Evolutionary conservation across 202 grass and related monocot genomes (phyloP), one percentile per base, ranked within the genome.

Genomic region (Alloteropsis angusta): DNA sequence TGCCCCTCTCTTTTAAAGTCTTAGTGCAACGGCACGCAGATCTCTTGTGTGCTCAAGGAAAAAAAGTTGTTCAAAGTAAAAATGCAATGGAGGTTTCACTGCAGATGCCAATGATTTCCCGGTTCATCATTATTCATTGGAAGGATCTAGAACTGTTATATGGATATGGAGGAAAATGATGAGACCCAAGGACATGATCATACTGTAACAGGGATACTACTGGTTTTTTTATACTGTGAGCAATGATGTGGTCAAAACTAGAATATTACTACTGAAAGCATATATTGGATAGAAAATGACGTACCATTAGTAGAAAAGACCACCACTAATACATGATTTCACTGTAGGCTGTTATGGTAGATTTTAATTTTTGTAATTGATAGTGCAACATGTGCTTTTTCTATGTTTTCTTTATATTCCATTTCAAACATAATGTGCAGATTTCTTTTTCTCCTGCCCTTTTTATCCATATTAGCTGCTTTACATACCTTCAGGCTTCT

Each of bases 401-500:
- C 14, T 17, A 26, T 18, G 25, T 25, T 65, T 17, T 35, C 12
- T 43, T 45, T 22, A 61, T 56, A 71, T 71, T 80, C 53, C 25
- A 67, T 21, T 17, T 50, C 42, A 61, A 80, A 71, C 4, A 38
- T 60, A 32, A 19, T 66, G 23, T 25, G 23, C 63, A 81, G 30
- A 49, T 69, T 57, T 14, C 34, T 56, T 14, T 46, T 56, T 70
- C 28, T 10, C 36, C 12, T 42, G 18, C 17, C 17, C 6, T 58
- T 76, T 71, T 65, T 59, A 70, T 57, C 15, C 52, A 81, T 7
- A 21, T 25, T 7, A 83, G 21, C 11, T 75, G 46, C 56, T 63
- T 80, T 71, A 61, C 79, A 84, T 78, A 97, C 91, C 96, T 99
- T 95, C 32, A 99, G 84, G 53, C 86, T 99, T 86, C 96, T 95